Base-by-base conservation (phyloP, 2,329 filamentous ascomycete species). In the Mycosphaerella sp. region DNA sequence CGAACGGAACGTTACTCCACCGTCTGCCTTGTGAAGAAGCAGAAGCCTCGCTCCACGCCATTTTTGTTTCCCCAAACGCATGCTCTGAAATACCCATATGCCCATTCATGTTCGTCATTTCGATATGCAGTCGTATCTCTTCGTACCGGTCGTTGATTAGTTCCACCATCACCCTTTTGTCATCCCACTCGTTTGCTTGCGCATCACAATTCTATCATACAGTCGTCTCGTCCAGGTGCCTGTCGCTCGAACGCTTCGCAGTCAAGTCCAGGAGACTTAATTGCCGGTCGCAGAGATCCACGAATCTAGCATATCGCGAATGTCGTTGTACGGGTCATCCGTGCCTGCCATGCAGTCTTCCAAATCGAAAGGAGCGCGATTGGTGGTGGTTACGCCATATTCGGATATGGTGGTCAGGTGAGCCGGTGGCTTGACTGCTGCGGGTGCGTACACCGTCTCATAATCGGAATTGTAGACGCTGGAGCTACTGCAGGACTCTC, bases 321-420 rank as follows among this genome's bases (percentile, higher is more conserved):
- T 59, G 11, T 62, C 56, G 54, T 55, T 45, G 49, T 61, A 59
- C 39, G 59, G 48, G 36, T 57, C 58, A 26, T 60, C 58, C 46
- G 58, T 51, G 45, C 56, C 57, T 4, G 41, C 36, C 21, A 44
- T 45, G 31, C 26, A 14, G 56, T 62, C 60, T 47, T 62, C 60
- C 43, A 62, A 47, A 23, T 52, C 54, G 49, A 57, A 57, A 6
- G 58, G 52, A 32, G 45, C 59, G 92, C 92, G 66, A 0, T 89
- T 92, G 0, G 91, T 97, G 53, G 43, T 56, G 1, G 54, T 45
- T 38, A 45, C 44, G 91, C 83, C 26, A 95, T 83, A 92, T 90
- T 97, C 67, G 89, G 96, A 54, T 90, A 92, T 51, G 89, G 86
- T 71, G 14, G 52, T 36, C 40, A 53, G 49, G 45, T 53, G 53